Conservation (phyloP, 306 rosid genomes). For the Cucumis hystrix region DNA sequence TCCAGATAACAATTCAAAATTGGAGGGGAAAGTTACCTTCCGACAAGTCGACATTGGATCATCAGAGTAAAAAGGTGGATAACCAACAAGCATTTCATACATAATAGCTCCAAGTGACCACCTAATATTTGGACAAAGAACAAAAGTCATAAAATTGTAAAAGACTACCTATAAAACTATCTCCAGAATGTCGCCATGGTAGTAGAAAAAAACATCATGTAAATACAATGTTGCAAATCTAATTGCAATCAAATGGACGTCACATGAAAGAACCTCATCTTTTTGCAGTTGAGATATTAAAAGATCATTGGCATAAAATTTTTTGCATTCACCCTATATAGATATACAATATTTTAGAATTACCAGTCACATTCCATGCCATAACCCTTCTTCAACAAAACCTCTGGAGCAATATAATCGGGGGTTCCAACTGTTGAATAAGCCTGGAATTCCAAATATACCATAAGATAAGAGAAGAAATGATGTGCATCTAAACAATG, state of each 20-base stretch:
- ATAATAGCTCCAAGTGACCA: conserved; percentile 99
- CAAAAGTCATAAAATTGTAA: not conserved
- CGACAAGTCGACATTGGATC: conserved; percentile 98
- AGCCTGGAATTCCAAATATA: conserved; percentile 52
- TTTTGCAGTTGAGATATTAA: not conserved
- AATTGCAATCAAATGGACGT: not conserved
- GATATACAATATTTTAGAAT: conserved; percentile 13
- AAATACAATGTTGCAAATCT: not conserved
- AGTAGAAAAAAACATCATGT: not conserved
- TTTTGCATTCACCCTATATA: not conserved
- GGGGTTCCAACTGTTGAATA: conserved; percentile 99
- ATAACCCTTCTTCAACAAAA: conserved; percentile 93
- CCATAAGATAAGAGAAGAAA: conserved; percentile 9
- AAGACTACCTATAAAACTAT: not conserved
- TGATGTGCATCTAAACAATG: not conserved
- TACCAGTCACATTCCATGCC: conserved; percentile 99
- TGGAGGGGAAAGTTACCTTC: conserved; percentile 40
- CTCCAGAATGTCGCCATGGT: not conserved
- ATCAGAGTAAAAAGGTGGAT: conserved; percentile 96
- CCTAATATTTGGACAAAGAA: conserved; percentile 31
- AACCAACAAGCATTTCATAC: conserved; percentile 98
- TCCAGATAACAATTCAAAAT: not conserved
- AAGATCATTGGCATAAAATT: not conserved
- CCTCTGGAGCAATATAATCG: conserved; percentile 99
- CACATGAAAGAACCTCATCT: not conserved